These are phyloP conservation scores for Trichoderma sp. DNA, from an alignment of 2,329 filamentous ascomycete genomes.

Conservation along the genomic window DNA sequence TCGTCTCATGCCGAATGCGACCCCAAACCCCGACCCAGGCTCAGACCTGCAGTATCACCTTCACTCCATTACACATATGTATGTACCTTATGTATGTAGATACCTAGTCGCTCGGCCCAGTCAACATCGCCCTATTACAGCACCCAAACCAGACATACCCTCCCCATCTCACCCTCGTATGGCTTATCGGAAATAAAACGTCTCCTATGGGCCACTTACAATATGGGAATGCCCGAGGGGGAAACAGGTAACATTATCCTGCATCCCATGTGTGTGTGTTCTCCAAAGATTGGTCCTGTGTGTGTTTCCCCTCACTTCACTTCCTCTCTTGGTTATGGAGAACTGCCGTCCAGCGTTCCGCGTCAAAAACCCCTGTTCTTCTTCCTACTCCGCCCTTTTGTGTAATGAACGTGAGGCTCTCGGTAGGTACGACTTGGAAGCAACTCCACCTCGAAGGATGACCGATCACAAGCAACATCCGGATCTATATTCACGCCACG, in stretches of 20 bases:
- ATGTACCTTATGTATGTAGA: too few relatives aligned
- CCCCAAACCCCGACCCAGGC: neutral
- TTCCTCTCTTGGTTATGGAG: neutral
- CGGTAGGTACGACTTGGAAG: too few relatives aligned
- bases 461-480: too few relatives aligned
- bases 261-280: neutral
- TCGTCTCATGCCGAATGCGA: too few relatives aligned
- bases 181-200: neutral
- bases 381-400: too few relatives aligned
- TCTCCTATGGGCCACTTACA: too few relatives aligned
- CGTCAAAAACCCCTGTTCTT: neutral
- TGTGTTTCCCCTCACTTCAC: too few relatives aligned
- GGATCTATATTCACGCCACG: neutral
- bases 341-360: neutral
- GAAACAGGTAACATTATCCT: neutral
- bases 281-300: neutral
- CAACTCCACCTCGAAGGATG: too few relatives aligned
- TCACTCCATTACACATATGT: too few relatives aligned
- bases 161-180: neutral
- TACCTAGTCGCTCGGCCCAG: too few relatives aligned
- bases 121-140: neutral
- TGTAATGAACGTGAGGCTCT: too few relatives aligned
- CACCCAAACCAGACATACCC: neutral
- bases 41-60: neutral
- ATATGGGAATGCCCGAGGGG: too few relatives aligned